Evolutionary conservation across 129 eudicot species (phyloP).

Genomic region (Apium graveolens): DNA sequence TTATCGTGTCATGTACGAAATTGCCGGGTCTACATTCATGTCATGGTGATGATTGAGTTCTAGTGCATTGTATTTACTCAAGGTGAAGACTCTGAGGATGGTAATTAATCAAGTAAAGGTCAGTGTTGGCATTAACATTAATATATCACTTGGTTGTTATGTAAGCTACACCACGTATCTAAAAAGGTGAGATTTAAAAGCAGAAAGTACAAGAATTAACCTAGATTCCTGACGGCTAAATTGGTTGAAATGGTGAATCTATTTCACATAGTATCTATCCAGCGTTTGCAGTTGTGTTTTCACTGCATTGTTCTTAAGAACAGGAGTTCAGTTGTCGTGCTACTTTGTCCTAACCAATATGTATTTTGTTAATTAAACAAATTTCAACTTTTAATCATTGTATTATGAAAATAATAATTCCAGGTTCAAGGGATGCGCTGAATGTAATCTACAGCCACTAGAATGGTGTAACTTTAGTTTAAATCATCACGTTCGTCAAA

Average conservation of each 20-base stretch:
- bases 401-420: background rate
- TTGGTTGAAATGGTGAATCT: background rate
- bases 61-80: too few species aligned
- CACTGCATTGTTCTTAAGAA: background rate
- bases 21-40: too few species aligned
- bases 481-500: background rate
- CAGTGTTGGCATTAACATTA: too few species aligned
- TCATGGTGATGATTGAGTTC: too few species aligned
- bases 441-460: background rate
- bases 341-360: too few species aligned
- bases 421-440: background rate
- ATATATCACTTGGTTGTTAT: too few species aligned
- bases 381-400: background rate
- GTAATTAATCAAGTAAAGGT: too few species aligned
- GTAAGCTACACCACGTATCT: too few species aligned
- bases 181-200: too few species aligned
- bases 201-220: background rate
- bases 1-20: too few species aligned
- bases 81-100: too few species aligned
- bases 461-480: background rate
- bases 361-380: background rate
- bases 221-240: background rate
- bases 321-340: background rate
- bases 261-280: background rate
- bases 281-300: background rate